These are phyloP conservation scores for Marvania coccoides DNA, from an alignment of 139 green algal genomes.

Conservation along the genomic window DNA sequence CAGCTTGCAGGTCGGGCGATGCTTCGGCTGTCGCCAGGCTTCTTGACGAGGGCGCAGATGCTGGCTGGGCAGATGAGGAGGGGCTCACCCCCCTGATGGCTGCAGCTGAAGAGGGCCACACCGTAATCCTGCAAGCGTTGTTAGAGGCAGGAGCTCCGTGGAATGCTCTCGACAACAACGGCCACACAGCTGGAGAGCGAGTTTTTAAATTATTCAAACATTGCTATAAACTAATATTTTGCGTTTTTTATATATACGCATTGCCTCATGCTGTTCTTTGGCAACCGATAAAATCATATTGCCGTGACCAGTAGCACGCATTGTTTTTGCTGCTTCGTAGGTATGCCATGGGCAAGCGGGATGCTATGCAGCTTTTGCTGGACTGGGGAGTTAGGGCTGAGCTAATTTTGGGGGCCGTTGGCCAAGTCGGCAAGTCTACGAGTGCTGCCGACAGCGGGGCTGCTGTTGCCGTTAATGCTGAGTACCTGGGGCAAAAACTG, in stretches of 20 bases:
- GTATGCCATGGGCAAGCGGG: constrained; percentile 17
- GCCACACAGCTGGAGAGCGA: constrained; percentile 24
- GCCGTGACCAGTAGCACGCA: no score
- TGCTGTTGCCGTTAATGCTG: not conserved
- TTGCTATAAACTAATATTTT: no score
- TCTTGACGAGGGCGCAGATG: constrained; percentile 35
- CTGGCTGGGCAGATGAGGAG: constrained; percentile 1
- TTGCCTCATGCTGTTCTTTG: no score
- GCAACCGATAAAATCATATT: no score
- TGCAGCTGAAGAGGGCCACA: constrained; percentile 20
- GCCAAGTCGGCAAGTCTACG: not conserved
- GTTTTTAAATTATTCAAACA: no score
- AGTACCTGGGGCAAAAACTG: constrained; percentile 18
- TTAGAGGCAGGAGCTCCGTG: constrained; percentile 29
- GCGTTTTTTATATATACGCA: no score
- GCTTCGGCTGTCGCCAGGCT: constrained; percentile 20
- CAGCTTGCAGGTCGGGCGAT: constrained; percentile 15
- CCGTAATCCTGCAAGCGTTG: constrained; percentile 6
- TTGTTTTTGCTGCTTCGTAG: no score
- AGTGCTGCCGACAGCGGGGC: not conserved
- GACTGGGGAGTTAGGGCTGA: constrained; percentile 25
- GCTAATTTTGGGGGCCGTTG: constrained; percentile 17
- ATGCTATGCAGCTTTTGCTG: constrained; percentile 18
- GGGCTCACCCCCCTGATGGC: constrained; percentile 34
- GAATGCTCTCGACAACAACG: constrained; percentile 15